A percentile compares a stretch with the other conserved stretches of the same genome.
These are phyloP conservation scores for Kalaharituber pfeilii DNA, from an alignment of 2,329 filamentous ascomycete genomes.

Conservation along the genomic window DNA sequence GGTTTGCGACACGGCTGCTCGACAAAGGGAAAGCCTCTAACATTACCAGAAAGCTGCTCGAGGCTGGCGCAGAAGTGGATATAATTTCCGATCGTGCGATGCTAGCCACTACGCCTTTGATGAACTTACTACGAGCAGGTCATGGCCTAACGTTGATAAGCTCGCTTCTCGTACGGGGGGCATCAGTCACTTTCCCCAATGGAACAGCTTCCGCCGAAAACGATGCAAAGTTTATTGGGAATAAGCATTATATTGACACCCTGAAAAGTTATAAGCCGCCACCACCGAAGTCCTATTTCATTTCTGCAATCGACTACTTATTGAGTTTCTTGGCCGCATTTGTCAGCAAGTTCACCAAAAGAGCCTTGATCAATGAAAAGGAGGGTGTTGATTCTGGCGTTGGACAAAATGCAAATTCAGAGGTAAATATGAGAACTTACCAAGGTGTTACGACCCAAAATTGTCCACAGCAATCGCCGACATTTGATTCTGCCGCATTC, in stretches of 20 bases:
- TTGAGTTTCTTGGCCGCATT: background rate
- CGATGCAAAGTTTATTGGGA: background rate
- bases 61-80: background rate
- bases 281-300: background rate
- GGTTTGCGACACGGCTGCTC: background rate
- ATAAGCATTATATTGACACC: background rate
- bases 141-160: background rate
- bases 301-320: background rate
- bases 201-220: background rate
- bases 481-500: slow-evolving; percentile 1
- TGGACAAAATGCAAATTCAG: too few species aligned
- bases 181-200: background rate
- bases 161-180: background rate
- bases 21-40: background rate
- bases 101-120: background rate
- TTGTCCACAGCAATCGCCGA: background rate
- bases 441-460: too few species aligned
- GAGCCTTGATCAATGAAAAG: background rate
- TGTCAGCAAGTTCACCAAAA: background rate
- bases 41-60: background rate
- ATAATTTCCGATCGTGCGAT: background rate
- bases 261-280: background rate
- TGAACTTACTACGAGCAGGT: background rate
- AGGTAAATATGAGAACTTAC: too few species aligned
- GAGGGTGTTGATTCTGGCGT: too few species aligned